phyloP scores from a whole-genome alignment of 2,329 filamentous ascomycete species.

The Trichoderma harzianum region DNA sequence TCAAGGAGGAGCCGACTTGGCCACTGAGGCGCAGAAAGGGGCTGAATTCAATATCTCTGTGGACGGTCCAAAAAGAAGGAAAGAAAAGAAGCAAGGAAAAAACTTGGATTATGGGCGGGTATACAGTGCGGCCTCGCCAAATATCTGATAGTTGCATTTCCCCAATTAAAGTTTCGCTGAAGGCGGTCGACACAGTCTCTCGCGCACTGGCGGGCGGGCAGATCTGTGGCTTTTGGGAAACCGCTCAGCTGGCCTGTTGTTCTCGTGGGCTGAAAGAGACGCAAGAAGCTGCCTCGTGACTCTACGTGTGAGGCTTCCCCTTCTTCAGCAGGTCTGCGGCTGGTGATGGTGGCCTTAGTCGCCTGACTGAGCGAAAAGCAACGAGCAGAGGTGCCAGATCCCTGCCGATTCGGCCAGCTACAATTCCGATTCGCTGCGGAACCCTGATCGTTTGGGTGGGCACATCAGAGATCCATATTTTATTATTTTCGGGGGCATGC shows the following conservation, averaged over 20 bases:
- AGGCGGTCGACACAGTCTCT: not conserved
- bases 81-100: not conserved
- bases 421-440: constrained; percentile 14
- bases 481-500: not conserved
- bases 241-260: constrained; percentile 6
- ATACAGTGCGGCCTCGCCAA: not conserved
- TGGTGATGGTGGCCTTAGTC: not conserved
- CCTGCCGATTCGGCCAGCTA: constrained; percentile 14
- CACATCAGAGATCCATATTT: constrained; percentile 16
- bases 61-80: not conserved
- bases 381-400: not conserved
- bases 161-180: not conserved
- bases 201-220: not conserved
- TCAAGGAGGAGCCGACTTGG: constrained; percentile 1
- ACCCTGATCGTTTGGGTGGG: not conserved
- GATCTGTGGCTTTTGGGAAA: not conserved
- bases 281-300: constrained; percentile 3
- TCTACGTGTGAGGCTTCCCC: not conserved
- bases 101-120: not conserved
- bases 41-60: not conserved
- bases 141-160: constrained; percentile 13
- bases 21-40: constrained; percentile 1
- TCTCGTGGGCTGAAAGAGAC: not conserved
- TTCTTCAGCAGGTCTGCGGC: not conserved
- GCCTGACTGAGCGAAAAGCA: constrained; percentile 13